Evolutionary conservation across 2,329 filamentous ascomycete species (phyloP), one percentile per base, ranked within the genome.

Genomic region (Cladosporium cucumerinum): DNA sequence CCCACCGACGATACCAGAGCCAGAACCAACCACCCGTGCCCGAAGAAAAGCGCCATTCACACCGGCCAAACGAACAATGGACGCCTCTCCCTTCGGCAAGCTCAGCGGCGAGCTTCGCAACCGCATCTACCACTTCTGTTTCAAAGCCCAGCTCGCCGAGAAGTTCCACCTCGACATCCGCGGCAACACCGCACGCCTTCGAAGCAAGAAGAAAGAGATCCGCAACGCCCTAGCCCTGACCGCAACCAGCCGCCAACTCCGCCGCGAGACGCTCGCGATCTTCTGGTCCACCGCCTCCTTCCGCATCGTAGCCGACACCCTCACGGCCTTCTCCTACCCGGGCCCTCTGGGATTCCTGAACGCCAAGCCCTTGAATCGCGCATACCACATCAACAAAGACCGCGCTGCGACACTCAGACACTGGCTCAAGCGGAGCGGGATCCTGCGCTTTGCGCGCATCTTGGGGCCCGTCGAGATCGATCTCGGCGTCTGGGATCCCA

Each of bases 91-190:
- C 7, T 48, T 66, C 54, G 55, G 30, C 43, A 14, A 18, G 16
- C 61, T 66, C 26, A 55, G 60, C 16, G 60, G 52, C 43, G 64
- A 66, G 25, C 52, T 66, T 3, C 61, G 64, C 60, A 66, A 66
- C 48, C 43, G 60, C 25, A 60, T 66, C 48, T 63, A 60, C 46
- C 54, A 52, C 25, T 60, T 36, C 60, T 57, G 46, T 30, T 36
- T 66, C 48, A 7, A 32, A 5, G n/a, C 32, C 25, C 61, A 60
- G 21, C 55, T 64, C 23, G 23, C 36, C 32, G 18, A 26, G 16
- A 46, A 43, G 14, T 43, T 52, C 54, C 43, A 59, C 43, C 26
- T 58, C 55, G 62, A 64, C 55, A 59, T 55, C 32, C 34, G 49
- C 49, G 5, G 2, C 23, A 18, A 18, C 30, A 11, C 23, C 32